Evolutionary conservation across 2,329 filamentous ascomycete genomes (phyloP).

Genomic region (Neonectria sp.): DNA sequence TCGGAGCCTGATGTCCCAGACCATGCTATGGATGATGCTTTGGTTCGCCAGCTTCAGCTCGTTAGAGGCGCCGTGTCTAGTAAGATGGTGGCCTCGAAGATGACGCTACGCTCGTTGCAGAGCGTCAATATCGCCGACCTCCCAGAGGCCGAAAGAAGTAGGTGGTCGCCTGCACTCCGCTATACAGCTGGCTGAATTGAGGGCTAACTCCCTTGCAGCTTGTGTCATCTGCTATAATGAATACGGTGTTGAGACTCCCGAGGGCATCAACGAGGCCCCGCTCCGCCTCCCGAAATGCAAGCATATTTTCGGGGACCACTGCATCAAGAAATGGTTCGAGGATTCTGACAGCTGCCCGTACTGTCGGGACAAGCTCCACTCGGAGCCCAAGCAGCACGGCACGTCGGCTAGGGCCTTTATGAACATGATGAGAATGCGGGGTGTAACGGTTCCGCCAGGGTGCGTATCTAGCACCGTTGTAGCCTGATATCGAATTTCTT

Average conservation of each 20-base stretch:
- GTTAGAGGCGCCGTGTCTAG: conserved; percentile 60
- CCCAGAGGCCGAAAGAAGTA: conserved; percentile 64
- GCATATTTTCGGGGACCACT: conserved; percentile 75
- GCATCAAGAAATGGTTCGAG: conserved; percentile 76
- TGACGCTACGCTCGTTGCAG: conserved; percentile 62
- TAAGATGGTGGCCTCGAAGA: conserved; percentile 64
- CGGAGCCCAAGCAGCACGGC: conserved; percentile 56
- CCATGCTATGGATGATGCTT: conserved; percentile 47
- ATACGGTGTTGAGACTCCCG: conserved; percentile 69
- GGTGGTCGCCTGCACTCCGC: conserved; percentile 36
- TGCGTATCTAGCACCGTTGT: conserved; percentile 31
- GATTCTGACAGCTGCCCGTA: conserved; percentile 76
- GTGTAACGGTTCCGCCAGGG: conserved; percentile 40
- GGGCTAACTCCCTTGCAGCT: conserved; percentile 54
- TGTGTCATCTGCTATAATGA: conserved; percentile 78
- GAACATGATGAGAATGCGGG: conserved; percentile 50
- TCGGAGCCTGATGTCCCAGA: conserved; percentile 23
- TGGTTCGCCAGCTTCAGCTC: conserved; percentile 60
- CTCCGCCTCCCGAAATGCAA: conserved; percentile 74
- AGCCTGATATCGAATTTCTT: background rate
- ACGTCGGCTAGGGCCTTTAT: conserved; percentile 48
- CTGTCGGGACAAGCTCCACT: conserved; percentile 73
- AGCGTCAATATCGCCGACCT: conserved; percentile 62
- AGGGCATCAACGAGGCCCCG: conserved; percentile 70
- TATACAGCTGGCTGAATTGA: background rate